Evolutionary conservation across 2,329 filamentous ascomycete species (phyloP), one percentile per base, ranked within the genome.

Genomic region (Zopfia rhizophila): DNA sequence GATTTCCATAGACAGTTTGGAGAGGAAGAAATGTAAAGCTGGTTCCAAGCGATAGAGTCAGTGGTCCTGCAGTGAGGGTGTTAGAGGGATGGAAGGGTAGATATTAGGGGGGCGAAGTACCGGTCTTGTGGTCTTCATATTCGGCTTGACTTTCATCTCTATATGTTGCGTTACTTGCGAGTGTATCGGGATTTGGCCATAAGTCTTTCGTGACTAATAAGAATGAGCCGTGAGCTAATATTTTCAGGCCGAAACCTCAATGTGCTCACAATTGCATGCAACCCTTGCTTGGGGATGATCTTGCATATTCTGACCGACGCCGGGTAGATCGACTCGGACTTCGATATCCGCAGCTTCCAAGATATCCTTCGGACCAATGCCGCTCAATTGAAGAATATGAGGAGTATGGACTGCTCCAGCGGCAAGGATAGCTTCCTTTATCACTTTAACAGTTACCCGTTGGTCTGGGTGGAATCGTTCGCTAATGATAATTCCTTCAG

Each of bases 261-360:
- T n/a, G n/a, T n/a, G n/a, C n/a, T n/a, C n/a, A n/a, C n/a, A n/a
- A n/a, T n/a, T n/a, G n/a, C n/a, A n/a, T n/a, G n/a, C n/a, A n/a
- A n/a, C n/a, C n/a, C n/a, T n/a, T n/a, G 13, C 31, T 31, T 18
- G 23, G 11, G 53, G 38, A 33, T 66, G 63, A 38, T 70, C 67
- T 45, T 69, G 67, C 12, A 70, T 61, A 24, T 68, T 67, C n/a
- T 57, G 49, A 7, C 67, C 66, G 3, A 70, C 67, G 10, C 55
- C 46, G 0, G 61, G 60, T 0, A 68, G 33, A 21, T 63, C 43
- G 6, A 65, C 51, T 31, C 54, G 58, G 5, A 55, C 41, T 8
- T 42, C 12, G n/a, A 69, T 62, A 2, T 50, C 56, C 11, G 56
- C 48, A 19, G 38, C 33, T 7, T 56, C 36, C 2, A 68, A 49